Evolutionary conservation across 192 early-diverging fungal species (phyloP).

Genomic region (Coemansia nantahalensis): DNA sequence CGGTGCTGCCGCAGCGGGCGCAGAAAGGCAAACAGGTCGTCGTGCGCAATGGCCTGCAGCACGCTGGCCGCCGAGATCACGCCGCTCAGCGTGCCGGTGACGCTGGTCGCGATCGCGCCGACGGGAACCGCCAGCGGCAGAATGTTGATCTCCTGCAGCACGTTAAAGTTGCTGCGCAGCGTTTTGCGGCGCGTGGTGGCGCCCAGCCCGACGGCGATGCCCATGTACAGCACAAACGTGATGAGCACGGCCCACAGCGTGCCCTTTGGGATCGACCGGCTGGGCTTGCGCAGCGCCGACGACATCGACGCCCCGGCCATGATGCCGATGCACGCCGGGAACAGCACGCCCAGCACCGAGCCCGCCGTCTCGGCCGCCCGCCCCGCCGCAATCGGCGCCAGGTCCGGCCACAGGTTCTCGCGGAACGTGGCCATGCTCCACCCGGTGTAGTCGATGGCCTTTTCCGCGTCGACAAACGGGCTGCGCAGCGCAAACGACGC

Average conservation of each 20-base stretch:
- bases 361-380: slow-evolving; percentile 50
- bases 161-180: slow-evolving; percentile 60
- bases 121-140: slow-evolving; percentile 56
- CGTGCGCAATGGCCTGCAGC: slow-evolving; percentile 65
- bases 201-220: slow-evolving; percentile 57
- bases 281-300: slow-evolving; percentile 64
- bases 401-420: slow-evolving; percentile 64
- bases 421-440: slow-evolving; percentile 58
- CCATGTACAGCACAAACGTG: slow-evolving; percentile 57
- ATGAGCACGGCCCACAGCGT: slow-evolving; percentile 61
- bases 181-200: slow-evolving; percentile 57
- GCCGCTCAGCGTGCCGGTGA: slow-evolving; percentile 60
- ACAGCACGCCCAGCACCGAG: slow-evolving; percentile 62
- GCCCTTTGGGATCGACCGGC: slow-evolving; percentile 65
- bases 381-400: slow-evolving; percentile 50
- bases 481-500: slow-evolving; percentile 57
- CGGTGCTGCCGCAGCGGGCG: slow-evolving; percentile 19
- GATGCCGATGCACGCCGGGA: slow-evolving; percentile 69
- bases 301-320: slow-evolving; percentile 72
- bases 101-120: slow-evolving; percentile 59
- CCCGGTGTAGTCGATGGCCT: slow-evolving; percentile 58
- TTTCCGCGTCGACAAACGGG: slow-evolving; percentile 57
- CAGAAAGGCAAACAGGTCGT: slow-evolving; percentile 59
- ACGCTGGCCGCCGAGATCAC: slow-evolving; percentile 62
- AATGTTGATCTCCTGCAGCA: slow-evolving; percentile 62